Percentiles rank a stretch among this genome's conserved stretches.
Evolutionary conservation across 2,329 filamentous ascomycete genomes (phyloP).

Genomic region (Fusarium annulatum): DNA sequence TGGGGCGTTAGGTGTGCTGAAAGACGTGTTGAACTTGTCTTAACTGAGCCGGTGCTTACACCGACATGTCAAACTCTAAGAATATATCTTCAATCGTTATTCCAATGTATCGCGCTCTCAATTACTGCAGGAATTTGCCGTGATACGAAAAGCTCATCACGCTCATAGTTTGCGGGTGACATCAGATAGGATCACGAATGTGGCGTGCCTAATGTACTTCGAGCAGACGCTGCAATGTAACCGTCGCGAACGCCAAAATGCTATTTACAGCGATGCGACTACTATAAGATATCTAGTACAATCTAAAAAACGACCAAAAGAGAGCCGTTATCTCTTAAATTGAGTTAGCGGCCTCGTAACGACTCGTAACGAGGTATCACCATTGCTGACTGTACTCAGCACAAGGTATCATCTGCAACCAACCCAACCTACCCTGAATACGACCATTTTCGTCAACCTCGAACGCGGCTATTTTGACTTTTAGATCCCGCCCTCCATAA

Average conservation of each 20-base stretch:
- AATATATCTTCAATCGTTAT: rapidly evolving
- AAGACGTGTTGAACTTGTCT: conserved; percentile 8
- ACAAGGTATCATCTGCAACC: not conserved
- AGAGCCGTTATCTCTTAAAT: not conserved
- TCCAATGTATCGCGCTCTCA: rapidly evolving
- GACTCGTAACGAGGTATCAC: not conserved
- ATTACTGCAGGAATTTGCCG: not conserved
- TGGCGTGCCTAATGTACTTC: not conserved
- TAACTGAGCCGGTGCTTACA: not conserved
- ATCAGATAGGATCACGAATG: too few relatives aligned
- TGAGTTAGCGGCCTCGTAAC: too few relatives aligned
- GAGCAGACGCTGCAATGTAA: not conserved
- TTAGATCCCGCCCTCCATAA: not conserved
- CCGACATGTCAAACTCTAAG: rapidly evolving
- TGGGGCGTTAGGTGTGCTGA: conserved; percentile 42
- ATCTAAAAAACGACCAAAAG: not conserved
- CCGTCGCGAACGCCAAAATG: not conserved
- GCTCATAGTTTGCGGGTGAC: rapidly evolving
- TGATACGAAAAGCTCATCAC: not conserved
- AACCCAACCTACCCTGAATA: not conserved
- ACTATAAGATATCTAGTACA: too few relatives aligned
- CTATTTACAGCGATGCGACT: not conserved
- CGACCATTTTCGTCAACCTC: not conserved
- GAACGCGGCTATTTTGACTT: not conserved
- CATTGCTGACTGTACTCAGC: not conserved